Percentiles rank a stretch among this genome's conserved stretches.
phyloP scores from a whole-genome alignment of 2,329 filamentous ascomycete genomes.

The Fusarium fujikuroi region DNA sequence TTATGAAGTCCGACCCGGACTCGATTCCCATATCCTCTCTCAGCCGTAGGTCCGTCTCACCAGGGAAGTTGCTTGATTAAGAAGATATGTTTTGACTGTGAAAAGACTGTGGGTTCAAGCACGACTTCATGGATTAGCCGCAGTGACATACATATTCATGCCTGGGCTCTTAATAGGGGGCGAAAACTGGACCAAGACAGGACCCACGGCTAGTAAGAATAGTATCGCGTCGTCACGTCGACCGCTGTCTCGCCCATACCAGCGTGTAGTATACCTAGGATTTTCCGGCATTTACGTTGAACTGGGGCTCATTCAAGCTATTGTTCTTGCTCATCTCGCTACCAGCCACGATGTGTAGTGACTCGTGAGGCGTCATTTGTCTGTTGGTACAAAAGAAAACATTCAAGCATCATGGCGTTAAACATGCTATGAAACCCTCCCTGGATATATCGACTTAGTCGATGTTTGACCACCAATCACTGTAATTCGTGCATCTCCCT shows the following conservation, averaged over 20 bases:
- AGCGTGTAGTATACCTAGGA: background rate
- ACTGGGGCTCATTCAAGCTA: constrained; percentile 7
- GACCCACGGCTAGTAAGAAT: constrained; percentile 14
- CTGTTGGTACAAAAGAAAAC: background rate
- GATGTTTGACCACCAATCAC: constrained; percentile 15
- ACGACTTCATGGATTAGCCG: background rate
- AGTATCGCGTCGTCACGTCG: constrained; percentile 28
- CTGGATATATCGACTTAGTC: background rate
- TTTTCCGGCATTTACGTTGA: constrained; percentile 3
- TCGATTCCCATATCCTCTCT: constrained; percentile 6
- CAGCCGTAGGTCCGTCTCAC: background rate
- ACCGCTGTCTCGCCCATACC: constrained; percentile 15
- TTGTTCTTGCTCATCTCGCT: constrained; percentile 16
- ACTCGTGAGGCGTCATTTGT: constrained; percentile 14
- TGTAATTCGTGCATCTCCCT: background rate
- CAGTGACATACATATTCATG: background rate
- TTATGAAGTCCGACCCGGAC: background rate
- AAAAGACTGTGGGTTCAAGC: background rate
- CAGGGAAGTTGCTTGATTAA: background rate
- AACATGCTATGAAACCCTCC: background rate
- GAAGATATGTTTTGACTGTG: background rate
- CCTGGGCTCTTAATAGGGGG: constrained; percentile 16
- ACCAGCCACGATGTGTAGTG: background rate
- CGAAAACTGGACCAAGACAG: constrained; percentile 13
- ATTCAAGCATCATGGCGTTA: background rate